Conservation (phyloP, 441 rosid species). For the Syzygium malaccense region DNA sequence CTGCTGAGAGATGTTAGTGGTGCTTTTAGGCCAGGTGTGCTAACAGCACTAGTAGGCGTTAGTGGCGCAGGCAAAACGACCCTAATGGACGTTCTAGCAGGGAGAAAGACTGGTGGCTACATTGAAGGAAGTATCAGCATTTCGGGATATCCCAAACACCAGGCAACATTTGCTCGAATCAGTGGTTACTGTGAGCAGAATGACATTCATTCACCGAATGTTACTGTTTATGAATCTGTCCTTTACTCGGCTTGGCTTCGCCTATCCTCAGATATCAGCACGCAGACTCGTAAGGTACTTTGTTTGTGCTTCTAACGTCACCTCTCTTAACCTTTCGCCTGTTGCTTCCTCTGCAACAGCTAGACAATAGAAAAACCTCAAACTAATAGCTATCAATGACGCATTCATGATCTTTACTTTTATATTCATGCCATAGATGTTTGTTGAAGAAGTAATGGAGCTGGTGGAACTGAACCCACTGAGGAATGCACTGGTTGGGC, state of each 20-base stretch:
- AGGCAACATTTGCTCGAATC: slow-evolving; percentile 70
- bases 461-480: slow-evolving; percentile 57
- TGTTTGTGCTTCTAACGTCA: not conserved
- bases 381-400: not conserved
- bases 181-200: slow-evolving; percentile 78
- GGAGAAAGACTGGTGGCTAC: slow-evolving; percentile 75
- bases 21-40: slow-evolving; percentile 65
- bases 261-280: slow-evolving; percentile 44
- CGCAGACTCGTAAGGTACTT: slow-evolving; percentile 38
- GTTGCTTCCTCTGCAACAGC: not conserved
- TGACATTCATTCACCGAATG: slow-evolving; percentile 79
- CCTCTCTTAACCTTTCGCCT: not conserved
- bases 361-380: not conserved
- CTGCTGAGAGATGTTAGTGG: slow-evolving; percentile 58
- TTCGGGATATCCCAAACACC: slow-evolving; percentile 70
- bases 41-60: slow-evolving; percentile 74
- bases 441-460: slow-evolving; percentile 73
- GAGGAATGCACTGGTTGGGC: slow-evolving; percentile 56
- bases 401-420: not conserved
- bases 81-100: slow-evolving; percentile 73
- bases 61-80: slow-evolving; percentile 92
- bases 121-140: slow-evolving; percentile 60
- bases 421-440: slow-evolving; percentile 30
- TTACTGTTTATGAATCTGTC: slow-evolving; percentile 67
- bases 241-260: slow-evolving; percentile 77